Base-by-base conservation (phyloP, 148 eudicot species). In the Limonium bicolor region DNA sequence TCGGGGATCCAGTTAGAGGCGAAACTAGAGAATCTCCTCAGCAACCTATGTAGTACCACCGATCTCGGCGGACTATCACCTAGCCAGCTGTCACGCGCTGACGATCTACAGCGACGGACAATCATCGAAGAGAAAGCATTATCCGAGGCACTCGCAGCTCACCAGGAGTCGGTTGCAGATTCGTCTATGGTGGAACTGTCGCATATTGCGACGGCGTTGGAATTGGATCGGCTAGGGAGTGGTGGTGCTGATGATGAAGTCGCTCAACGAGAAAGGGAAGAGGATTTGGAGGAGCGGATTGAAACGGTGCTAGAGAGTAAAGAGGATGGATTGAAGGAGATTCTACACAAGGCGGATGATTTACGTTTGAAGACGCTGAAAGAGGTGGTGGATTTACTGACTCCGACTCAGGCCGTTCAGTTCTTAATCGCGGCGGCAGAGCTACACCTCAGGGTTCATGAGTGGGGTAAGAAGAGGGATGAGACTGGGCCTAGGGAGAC, bases 91-190 rank as follows among this genome's bases (percentile, higher is more conserved):
- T 20, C 7, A 7, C 35, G 48, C 41, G 61, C 76, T 2, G 74
- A 86, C 59, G 67, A 64, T 54, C 36, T 78, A 20, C 87, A 81
- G 21, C 19, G 57, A 33, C 46, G 14, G 10, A 71, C 77, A 0
- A 18, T 86, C 1, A 41, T 12, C 32, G 64, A 66, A 41, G 96
- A 88, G 78, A 76, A 49, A 39, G 51, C 51, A 36, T 53, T 74
- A 6, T 56, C 58, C 3, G 96, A 83, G 60, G 50, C 43, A 19
- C 36, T 73, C 42, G 96, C 96, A 0, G 61, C 61, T 25, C 68
- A 46, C 8, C 96, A 78, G 54, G 84, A 81, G 61, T 56, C 77
- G 0, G 41, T 77, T n/a, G 96, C 96, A 0, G 86, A 83, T 47
- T 6, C 76, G 10, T 46, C 78, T 3, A 83, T 87, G 86, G 90